Evolutionary conservation across 2,329 filamentous ascomycete species (phyloP).

Genomic region (Celoporthe dispersa): DNA sequence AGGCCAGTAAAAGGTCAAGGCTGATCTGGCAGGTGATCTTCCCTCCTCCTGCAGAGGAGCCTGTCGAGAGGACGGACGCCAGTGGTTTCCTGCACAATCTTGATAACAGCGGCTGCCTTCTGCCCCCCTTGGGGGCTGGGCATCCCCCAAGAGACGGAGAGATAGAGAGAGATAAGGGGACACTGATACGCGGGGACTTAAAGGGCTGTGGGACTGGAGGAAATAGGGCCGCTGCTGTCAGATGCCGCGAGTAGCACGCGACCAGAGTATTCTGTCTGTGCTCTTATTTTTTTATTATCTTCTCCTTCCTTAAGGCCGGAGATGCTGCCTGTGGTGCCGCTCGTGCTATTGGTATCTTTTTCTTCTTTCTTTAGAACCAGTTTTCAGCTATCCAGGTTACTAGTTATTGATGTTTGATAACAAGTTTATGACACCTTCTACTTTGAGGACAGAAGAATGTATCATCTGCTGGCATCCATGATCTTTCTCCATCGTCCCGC

Average conservation of each 20-base stretch:
- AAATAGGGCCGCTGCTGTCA: neutral
- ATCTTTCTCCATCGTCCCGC: neutral
- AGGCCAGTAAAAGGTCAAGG: neutral
- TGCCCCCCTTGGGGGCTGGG: neutral
- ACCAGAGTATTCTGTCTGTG: neutral
- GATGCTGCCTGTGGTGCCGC: neutral
- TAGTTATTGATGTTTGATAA: neutral
- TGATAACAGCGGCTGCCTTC: constrained; percentile 8
- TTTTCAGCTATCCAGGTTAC: neutral
- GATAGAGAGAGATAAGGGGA: constrained; percentile 5
- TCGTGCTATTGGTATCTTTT: neutral
- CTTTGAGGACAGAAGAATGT: constrained; percentile 13
- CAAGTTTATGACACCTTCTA: constrained; percentile 24
- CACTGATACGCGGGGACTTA: neutral
- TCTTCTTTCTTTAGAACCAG: neutral
- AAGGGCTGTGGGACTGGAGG: neutral
- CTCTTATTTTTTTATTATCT: neutral
- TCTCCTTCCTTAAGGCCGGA: neutral
- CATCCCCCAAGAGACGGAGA: neutral
- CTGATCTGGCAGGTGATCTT: constrained; percentile 19
- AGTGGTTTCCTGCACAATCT: constrained; percentile 13
- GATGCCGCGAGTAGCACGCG: constrained; percentile 2
- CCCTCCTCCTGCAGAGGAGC: neutral
- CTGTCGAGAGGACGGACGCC: too few species aligned
- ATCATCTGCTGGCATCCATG: neutral